Conservation (phyloP, 2,329 filamentous ascomycete genomes). For the Fusarium xylarioides region DNA sequence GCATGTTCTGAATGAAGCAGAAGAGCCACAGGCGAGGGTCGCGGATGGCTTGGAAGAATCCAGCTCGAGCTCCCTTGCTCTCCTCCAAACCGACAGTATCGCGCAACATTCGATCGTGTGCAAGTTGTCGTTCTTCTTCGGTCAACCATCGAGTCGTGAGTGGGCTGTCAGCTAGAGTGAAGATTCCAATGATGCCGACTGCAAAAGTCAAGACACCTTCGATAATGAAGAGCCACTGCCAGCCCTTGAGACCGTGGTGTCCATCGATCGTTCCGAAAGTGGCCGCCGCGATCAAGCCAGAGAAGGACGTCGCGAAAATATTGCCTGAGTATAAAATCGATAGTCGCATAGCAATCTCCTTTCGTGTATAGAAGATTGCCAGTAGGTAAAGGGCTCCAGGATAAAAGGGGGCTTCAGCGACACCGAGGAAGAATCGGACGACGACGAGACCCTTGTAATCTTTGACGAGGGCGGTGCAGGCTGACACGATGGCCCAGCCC, state of each 20-base stretch:
- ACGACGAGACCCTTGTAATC: constrained; percentile 45
- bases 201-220: constrained; percentile 44
- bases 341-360: constrained; percentile 47
- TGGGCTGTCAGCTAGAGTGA: constrained; percentile 50
- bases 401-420: constrained; percentile 66
- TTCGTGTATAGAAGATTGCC: constrained; percentile 53
- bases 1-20: constrained; percentile 51
- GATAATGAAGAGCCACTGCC: constrained; percentile 49
- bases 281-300: constrained; percentile 55
- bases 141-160: constrained; percentile 50
- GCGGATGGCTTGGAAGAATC: constrained; percentile 43
- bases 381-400: constrained; percentile 53
- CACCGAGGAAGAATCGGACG: constrained; percentile 55
- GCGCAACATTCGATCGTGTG: constrained; percentile 50
- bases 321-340: constrained; percentile 45
- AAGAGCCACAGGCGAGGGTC: constrained; percentile 45
- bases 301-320: constrained; percentile 49
- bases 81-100: constrained; percentile 45
- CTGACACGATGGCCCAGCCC: constrained; percentile 52
- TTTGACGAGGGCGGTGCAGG: constrained; percentile 55
- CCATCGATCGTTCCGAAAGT: constrained; percentile 49
- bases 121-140: constrained; percentile 51
- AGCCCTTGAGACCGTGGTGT: constrained; percentile 39
- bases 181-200: constrained; percentile 45
- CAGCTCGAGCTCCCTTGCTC: constrained; percentile 50